Conservation (phyloP, 148 eudicot species). For the Persicaria tinctoria region DNA sequence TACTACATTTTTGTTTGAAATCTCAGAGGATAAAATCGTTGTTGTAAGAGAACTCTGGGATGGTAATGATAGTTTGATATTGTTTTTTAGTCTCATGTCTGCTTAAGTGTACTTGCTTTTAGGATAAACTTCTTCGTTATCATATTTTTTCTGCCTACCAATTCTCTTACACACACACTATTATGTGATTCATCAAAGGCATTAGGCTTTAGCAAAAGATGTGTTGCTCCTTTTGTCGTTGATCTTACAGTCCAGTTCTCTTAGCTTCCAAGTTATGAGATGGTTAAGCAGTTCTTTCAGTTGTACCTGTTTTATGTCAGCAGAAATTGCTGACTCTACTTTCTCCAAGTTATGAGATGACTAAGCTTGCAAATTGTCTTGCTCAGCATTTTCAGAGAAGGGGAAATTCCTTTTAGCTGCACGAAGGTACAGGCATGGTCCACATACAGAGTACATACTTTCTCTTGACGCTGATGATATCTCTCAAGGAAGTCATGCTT, state of each 20-base stretch:
- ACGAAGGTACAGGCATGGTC: slow-evolving; percentile 61
- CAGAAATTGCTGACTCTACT: not conserved
- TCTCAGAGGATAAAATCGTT: not conserved
- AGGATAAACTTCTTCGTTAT: not conserved
- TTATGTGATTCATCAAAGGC: not conserved
- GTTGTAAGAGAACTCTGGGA: not conserved
- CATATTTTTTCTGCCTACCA: not conserved
- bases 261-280: not conserved
- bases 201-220: not conserved
- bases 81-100: not conserved
- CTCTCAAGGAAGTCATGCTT: slow-evolving; percentile 87
- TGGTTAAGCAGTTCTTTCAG: not conserved
- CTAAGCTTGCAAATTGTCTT: slow-evolving; percentile 9
- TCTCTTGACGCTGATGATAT: slow-evolving; percentile 81
- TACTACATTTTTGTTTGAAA: not conserved
- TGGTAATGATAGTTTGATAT: not conserved
- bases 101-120: not conserved
- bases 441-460: slow-evolving; percentile 78
- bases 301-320: not conserved
- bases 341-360: not conserved
- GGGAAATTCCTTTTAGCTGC: slow-evolving; percentile 98
- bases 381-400: slow-evolving; percentile 75
- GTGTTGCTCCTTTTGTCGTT: not conserved
- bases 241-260: not conserved
- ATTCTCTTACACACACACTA: not conserved